Evolutionary conservation across 257 asterid genomes (phyloP), one percentile per base, ranked within the genome.

Genomic region (Scutellaria galericulata): DNA sequence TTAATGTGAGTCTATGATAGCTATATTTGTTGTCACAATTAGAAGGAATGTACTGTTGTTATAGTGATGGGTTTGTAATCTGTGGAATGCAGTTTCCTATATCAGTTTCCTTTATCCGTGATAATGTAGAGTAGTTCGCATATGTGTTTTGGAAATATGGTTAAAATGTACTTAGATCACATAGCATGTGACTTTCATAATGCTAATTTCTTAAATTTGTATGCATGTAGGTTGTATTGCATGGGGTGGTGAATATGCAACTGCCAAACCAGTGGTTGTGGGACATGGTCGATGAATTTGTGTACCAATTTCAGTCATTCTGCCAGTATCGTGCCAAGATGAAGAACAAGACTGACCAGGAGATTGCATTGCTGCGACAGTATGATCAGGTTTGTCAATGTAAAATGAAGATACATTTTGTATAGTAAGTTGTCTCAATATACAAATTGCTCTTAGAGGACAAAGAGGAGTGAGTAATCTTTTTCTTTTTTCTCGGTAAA

Each of bases 281-380:
- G 99, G 99, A 95, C 75, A 95, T 92, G 98, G 97, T 92, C 24
- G 99, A 95, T 74, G 99, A 92, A 77, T 95, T 95, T 66, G 98
- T 92, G 0, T 92, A 92, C 86, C 99, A 95, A 76, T 95, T 92
- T 62, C 99, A 92, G 84, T 89, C 97, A 13, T 95, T 95, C 85
- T 92, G 97, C 69, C 98, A 95, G 77, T 92, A 90, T 73, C 97
- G 96, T 59, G 99, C 98, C 47, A 92, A 92, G 86, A 90, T 95
- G 97, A 87, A 87, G 88, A 86, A 35, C 86, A 92, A 90, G 84
- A 90, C 97, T 5, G 99, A 89, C 47, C 93, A 90, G 80, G 99
- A 95, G 79, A 90, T 95, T 81, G 84, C 90, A 13, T 89, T 87
- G 68, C 82, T 95, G 66, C 84, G 81, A 80, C 87, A 91, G 81